These are phyloP conservation scores for Dictyostelium capitatum DNA, from an alignment of 78 protist genomes.

Conservation along the genomic window DNA sequence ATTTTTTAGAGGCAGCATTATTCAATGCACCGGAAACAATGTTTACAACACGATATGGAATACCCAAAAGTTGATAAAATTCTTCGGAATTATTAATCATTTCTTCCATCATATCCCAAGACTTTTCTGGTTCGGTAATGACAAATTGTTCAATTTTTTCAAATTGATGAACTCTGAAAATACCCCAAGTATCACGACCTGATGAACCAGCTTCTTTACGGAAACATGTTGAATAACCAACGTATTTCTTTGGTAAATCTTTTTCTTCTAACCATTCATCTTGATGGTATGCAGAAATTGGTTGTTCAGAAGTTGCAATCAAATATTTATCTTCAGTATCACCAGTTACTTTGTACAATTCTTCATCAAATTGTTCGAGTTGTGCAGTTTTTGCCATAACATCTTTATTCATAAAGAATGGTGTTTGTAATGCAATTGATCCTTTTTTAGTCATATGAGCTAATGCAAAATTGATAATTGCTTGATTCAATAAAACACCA, in stretches of 20 bases:
- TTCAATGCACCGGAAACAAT: constrained; percentile 98
- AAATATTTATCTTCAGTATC: constrained; percentile 97
- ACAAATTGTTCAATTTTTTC: constrained; percentile 99
- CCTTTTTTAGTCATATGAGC: constrained; percentile 79
- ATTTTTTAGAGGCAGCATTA: constrained; percentile 99
- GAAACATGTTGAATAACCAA: constrained; percentile 99
- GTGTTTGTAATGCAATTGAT: constrained; percentile 95
- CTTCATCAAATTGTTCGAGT: constrained; percentile 99
- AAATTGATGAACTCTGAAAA: constrained; percentile 99
- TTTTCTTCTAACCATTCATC: constrained; percentile 85
- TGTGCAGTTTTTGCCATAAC: constrained; percentile 98
- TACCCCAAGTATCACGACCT: constrained; percentile 98
- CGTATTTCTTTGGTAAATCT: constrained; percentile 92
- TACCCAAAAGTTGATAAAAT: constrained; percentile 94
- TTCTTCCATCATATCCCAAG: constrained; percentile 96
- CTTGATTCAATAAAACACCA: constrained; percentile 94
- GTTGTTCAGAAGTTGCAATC: constrained; percentile 99
- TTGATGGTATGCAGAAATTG: constrained; percentile 97
- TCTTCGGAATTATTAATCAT: constrained; percentile 96
- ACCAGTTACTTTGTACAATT: constrained; percentile 97
- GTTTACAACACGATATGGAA: constrained; percentile 98
- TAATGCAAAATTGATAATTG: constrained; percentile 94
- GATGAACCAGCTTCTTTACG: constrained; percentile 99
- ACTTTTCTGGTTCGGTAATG: constrained; percentile 95
- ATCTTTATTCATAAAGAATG: constrained; percentile 96